Base-by-base conservation (phyloP, 352 stramenopile genomes). In the Elongisporangium senticosum region DNA sequence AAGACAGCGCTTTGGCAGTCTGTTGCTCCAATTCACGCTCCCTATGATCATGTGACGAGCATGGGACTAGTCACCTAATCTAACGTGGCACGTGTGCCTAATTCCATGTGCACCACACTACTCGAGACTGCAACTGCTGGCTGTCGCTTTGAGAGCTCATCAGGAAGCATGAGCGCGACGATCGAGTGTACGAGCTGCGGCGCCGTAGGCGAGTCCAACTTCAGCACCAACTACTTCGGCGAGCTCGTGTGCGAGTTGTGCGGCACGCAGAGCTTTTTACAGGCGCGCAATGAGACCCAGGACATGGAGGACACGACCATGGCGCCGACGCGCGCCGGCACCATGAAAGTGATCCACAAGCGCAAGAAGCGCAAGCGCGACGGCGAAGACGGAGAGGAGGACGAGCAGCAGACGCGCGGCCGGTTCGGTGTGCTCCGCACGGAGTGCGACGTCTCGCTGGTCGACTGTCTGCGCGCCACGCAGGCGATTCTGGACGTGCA, bases 241-340 rank as follows among this genome's bases (percentile, higher is more conserved):
- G 85, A 95, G 71, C 79, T 90, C 59, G 82, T 93, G 54, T 95
- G 85, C 59, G 83, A 95, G 58, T 61, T 95, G 23, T 95, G 85
- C 49, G 85, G 85, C 60, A 92, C 85, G 37, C 85, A 95, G 71
- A 91, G 75, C 58, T 89, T 87, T 54, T 65, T 90, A 28, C 77
- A 95, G 74, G 73, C 73, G 23, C 80, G 83, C 50, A 95, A 89
- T 63, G 85, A 95, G 72, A 92, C 80, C 47, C 82, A 90, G 51
- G 83, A 93, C 40, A 69, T 75, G 22, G 83, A 95, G 51, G 85
- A 95, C 69, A 88, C 81, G 65, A 74, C 69, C 2, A 48, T 88
- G 28, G 77, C 89, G 63, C 40, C 75, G 8, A 54, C 53, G 3
- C 68, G 63, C 8, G 65, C 77, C 7, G 51, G 59, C 26, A 69